Conservation (phyloP, 2,329 filamentous ascomycete species). For the Didymella exigua region DNA sequence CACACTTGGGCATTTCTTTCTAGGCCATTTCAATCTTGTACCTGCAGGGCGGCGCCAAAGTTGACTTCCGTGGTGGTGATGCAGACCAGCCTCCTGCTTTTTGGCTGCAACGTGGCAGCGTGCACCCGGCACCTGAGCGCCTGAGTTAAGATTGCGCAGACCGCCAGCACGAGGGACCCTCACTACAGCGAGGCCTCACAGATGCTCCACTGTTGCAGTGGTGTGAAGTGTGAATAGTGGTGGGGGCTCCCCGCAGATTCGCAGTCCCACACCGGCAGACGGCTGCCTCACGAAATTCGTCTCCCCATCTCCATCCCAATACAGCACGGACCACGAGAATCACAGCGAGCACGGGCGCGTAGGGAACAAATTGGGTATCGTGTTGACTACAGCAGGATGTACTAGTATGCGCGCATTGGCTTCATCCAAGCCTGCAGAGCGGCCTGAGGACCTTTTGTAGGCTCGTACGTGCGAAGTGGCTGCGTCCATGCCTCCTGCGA, state of each 20-base stretch:
- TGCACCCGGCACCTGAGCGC: conserved; percentile 17
- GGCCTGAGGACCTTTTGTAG: conserved; percentile 4
- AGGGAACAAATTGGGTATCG: conserved; percentile 6
- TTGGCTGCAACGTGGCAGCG: conserved; percentile 33
- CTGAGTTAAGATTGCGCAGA: conserved; percentile 18
- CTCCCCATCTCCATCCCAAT: conserved; percentile 2
- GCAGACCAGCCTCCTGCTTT: conserved; percentile 35
- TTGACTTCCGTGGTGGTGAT: conserved; percentile 15
- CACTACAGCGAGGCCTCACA: conserved; percentile 1
- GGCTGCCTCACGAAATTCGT: conserved; percentile 11
- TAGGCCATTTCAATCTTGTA: conserved; percentile 20
- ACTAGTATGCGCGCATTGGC: conserved; percentile 18
- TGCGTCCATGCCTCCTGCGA: conserved; percentile 11
- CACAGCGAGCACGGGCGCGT: conserved; percentile 7
- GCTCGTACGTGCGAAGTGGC: conserved; percentile 15
- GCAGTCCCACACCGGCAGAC: conserved; percentile 13
- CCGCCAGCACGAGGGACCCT: conserved; percentile 8
- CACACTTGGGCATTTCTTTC: conserved; percentile 14
- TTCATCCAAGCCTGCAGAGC: conserved; percentile 17
- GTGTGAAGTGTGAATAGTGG: neutral
- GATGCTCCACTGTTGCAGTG: neutral
- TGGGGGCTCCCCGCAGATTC: conserved; percentile 14
- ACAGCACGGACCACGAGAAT: conserved; percentile 8
- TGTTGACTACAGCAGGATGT: conserved; percentile 7
- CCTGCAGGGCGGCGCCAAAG: conserved; percentile 29